Evolutionary conservation across 2,329 filamentous ascomycete genomes (phyloP).

Genomic region (Aspergillus sp.): DNA sequence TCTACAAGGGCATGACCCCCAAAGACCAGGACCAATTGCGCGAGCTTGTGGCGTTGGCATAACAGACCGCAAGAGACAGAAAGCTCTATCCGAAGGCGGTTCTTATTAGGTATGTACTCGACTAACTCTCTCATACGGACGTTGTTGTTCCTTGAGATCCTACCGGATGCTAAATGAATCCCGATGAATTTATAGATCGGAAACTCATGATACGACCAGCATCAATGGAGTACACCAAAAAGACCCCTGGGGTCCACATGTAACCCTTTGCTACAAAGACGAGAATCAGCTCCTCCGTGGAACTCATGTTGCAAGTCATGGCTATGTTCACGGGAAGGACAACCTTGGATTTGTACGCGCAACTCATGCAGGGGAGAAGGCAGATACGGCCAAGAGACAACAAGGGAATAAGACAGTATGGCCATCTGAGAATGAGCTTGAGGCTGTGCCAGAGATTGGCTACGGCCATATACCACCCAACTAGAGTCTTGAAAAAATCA

Average conservation of each 20-base stretch:
- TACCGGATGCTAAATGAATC: background rate
- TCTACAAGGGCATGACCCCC: slow-evolving; percentile 14
- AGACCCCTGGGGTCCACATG: slow-evolving; percentile 16
- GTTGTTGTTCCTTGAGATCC: background rate
- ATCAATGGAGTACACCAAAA: slow-evolving; percentile 19
- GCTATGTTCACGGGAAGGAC: slow-evolving; percentile 5
- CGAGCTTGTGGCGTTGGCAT: slow-evolving; percentile 15
- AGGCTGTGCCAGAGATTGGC: slow-evolving; percentile 7
- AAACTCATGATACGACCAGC: slow-evolving; percentile 17
- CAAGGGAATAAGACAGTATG: slow-evolving; percentile 9
- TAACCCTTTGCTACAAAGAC: slow-evolving; percentile 22
- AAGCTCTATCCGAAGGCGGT: slow-evolving; percentile 19
- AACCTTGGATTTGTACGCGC: slow-evolving; percentile 8
- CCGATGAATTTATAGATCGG: slow-evolving; percentile 12
- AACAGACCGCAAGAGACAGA: slow-evolving; percentile 20
- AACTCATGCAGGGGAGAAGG: slow-evolving; percentile 8
- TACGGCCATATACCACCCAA: slow-evolving; percentile 6
- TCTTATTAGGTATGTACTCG: slow-evolving; percentile 15
- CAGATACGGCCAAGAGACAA: slow-evolving; percentile 6
- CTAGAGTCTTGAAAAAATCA: background rate
- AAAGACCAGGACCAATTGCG: slow-evolving; percentile 9
- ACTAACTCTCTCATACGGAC: background rate
- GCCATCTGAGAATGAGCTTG: slow-evolving; percentile 7
- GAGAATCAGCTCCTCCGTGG: slow-evolving; percentile 14
- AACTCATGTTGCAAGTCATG: slow-evolving; percentile 20